Conservation (phyloP, 352 stramenopile genomes). For the Phytophthora brassicae region DNA sequence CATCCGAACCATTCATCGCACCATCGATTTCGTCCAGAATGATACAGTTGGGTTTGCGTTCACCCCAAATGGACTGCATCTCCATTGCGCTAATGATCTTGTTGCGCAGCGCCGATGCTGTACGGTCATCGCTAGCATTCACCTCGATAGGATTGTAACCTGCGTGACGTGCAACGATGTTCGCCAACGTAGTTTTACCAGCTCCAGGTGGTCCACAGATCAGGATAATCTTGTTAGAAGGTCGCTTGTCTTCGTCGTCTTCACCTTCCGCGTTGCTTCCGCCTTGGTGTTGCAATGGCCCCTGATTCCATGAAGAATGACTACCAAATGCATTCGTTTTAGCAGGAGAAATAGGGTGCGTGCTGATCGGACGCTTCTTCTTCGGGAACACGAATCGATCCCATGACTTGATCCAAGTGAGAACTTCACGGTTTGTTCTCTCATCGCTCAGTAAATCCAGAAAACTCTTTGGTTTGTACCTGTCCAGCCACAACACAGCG, state of each 20-base stretch:
- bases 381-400: conserved; percentile 94
- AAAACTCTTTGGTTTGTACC: conserved; percentile 95
- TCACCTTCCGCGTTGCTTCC: conserved; percentile 13
- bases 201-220: conserved; percentile 93
- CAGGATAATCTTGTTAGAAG: conserved; percentile 91
- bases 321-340: conserved; percentile 10
- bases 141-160: conserved; percentile 97
- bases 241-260: conserved; percentile 58
- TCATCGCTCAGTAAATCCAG: conserved; percentile 96
- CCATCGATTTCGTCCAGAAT: conserved; percentile 99
- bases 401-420: conserved; percentile 95
- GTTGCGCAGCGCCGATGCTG: conserved; percentile 88
- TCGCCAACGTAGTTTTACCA: conserved; percentile 97
- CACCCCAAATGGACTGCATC: conserved; percentile 88
- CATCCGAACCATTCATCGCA: conserved; percentile 88
- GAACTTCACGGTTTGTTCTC: conserved; percentile 95
- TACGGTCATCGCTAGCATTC: conserved; percentile 98
- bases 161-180: conserved; percentile 95
- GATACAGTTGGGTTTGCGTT: conserved; percentile 95
- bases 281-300: neutral
- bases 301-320: conserved; percentile 20
- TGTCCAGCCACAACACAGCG: conserved; percentile 94
- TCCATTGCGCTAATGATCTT: conserved; percentile 92
- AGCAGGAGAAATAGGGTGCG: conserved; percentile 11
- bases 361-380: conserved; percentile 43